Evolutionary conservation across 768 basidiomycete species (phyloP).

Genomic region (Jaapia argillacea): DNA sequence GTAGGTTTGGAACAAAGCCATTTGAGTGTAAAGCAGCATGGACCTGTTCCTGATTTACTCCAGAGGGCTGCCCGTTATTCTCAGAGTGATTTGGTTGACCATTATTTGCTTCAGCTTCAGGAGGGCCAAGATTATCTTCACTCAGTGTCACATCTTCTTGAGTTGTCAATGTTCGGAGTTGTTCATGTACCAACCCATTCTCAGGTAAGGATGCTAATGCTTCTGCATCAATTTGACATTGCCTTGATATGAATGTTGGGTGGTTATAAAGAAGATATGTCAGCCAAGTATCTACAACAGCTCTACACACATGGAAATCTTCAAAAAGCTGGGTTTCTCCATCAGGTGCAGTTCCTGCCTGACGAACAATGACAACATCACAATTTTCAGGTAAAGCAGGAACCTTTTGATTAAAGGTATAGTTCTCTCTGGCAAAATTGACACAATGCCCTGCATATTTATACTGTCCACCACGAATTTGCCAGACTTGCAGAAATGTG

Average conservation of each 20-base stretch:
- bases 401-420: constrained; percentile 4
- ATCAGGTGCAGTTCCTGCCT: background rate
- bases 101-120: background rate
- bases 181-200: background rate
- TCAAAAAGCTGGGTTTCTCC: background rate
- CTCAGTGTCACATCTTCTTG: background rate
- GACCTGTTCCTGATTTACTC: background rate
- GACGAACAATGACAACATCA: constrained; percentile 5
- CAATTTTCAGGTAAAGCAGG: constrained; percentile 7
- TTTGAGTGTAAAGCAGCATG: background rate
- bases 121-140: background rate
- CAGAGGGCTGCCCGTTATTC: no score
- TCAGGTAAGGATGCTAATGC: background rate
- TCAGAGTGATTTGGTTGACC: no score
- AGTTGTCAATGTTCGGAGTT: background rate
- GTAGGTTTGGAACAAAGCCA: background rate
- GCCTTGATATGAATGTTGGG: background rate
- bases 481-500: constrained; percentile 4
- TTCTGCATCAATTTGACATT: background rate
- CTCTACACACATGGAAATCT: constrained; percentile 4
- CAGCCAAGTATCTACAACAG: background rate
- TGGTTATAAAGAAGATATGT: background rate
- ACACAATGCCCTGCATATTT: constrained; percentile 5
- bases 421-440: constrained; percentile 6
- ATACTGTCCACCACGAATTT: constrained; percentile 5